Base-by-base conservation (phyloP, 345 rosid species). In the Pugionium cornutum region DNA sequence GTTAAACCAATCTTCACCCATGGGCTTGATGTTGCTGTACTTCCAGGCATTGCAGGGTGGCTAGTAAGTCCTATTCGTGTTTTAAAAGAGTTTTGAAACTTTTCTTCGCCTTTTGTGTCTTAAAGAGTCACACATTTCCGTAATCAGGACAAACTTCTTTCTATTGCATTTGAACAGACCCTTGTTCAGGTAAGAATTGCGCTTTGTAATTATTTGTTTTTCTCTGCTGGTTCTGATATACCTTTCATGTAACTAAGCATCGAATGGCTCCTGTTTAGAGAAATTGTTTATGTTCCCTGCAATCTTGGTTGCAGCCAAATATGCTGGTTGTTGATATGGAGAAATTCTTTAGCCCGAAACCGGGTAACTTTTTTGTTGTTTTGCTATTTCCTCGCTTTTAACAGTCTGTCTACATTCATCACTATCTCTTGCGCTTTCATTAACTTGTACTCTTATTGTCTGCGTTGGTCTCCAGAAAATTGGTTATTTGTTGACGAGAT, bases 1-100 rank as follows among this genome's bases (percentile, higher is more conserved):
- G 96, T 88, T 53, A 94, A 88, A 74, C 97, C 99, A 40, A 48
- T 94, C 55, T 90, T 83, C 50, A 77, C 87, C 27, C 91, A 78
- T 9, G 99, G 99, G 57, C 76, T 94, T 63, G 91, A 94, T 78
- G 95, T 90, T 53, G 87, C 97, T 39, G 92, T 79, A 57, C 81
- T 94, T 79, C 99, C 99, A 36, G 96, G 96, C 33, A 83, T 94
- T 29, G 97, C 96, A 45, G 99, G 99, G 57, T 94, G 99, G 99
- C 89, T 94, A 25, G 99, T 94, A 79, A 82, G 95, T 80, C 65
- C 34, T 10, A 8, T 18, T 18, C 18, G 18, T 18, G 18, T 18
- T 18, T 18, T 0, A 18, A 18, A 18, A 18, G 18, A 18, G 18
- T 18, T 18, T 18, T 18, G 18, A 18, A 18, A 18, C 0, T 18